A percentile compares a stretch with the other conserved stretches of the same genome.
Evolutionary conservation across 2,329 filamentous ascomycete species (phyloP).

Genomic region (Pseudocercospora crystallina): DNA sequence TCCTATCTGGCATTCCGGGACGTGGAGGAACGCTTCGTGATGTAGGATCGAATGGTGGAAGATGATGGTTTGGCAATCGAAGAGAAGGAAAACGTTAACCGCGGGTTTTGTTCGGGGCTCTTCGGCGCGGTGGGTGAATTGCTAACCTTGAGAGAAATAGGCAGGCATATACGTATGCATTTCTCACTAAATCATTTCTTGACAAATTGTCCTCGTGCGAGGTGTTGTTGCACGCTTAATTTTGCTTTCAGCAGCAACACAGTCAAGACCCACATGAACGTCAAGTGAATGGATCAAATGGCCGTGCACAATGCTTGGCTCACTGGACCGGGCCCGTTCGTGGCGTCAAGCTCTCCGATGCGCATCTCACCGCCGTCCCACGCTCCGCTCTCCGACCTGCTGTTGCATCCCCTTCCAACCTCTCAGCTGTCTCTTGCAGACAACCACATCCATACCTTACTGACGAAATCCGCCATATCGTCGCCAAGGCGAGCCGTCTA

Average conservation of each 20-base stretch:
- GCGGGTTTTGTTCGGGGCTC: conserved; percentile 11
- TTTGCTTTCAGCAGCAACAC: neutral
- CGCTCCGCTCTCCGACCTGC: neutral
- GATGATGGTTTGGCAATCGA: neutral
- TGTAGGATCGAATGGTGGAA: neutral
- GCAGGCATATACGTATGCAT: neutral
- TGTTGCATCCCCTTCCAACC: neutral
- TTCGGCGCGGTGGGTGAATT: neutral
- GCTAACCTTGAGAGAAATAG: neutral
- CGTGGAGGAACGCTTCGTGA: conserved; percentile 13
- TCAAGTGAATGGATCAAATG: neutral
- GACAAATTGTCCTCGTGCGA: neutral
- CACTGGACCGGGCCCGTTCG: too few relatives aligned
- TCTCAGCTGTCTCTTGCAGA: neutral
- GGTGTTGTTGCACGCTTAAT: neutral
- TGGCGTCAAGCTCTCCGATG: conserved; percentile 4
- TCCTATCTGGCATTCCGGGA: conserved; percentile 23
- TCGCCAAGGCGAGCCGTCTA: conserved; percentile 17
- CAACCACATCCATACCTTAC: too few relatives aligned
- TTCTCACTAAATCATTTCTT: neutral
- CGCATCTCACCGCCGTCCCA: neutral
- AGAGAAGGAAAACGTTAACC: conserved; percentile 16
- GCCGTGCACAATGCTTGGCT: too few relatives aligned
- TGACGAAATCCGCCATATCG: neutral
- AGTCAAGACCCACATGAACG: neutral